These are phyloP conservation scores for Gnomoniopsis smithogilvyi DNA, from an alignment of 2,329 filamentous ascomycete genomes.

Conservation along the genomic window DNA sequence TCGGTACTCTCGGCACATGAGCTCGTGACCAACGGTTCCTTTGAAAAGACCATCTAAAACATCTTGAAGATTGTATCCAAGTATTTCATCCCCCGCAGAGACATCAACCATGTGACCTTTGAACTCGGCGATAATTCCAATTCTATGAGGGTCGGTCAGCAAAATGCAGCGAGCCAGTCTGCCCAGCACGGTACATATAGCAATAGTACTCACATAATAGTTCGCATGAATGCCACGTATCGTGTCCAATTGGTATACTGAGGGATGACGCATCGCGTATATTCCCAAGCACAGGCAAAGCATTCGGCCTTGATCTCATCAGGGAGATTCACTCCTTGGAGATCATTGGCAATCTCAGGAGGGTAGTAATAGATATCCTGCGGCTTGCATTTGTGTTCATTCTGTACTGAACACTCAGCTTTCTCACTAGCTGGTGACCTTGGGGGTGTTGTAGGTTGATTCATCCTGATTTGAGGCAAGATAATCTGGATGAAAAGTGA, in stretches of 20 bases:
- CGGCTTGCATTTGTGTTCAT: too few species aligned
- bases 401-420: too few species aligned
- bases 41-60: constrained; percentile 19
- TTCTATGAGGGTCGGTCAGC: too few species aligned
- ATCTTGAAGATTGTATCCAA: constrained; percentile 20
- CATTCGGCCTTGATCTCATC: constrained; percentile 18
- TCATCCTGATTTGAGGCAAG: too few species aligned
- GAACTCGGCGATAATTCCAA: constrained; percentile 24
- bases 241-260: constrained; percentile 23
- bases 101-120: constrained; percentile 19
- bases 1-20: constrained; percentile 22
- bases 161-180: too few species aligned
- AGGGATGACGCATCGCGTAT: constrained; percentile 24
- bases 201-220: constrained; percentile 11
- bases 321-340: constrained; percentile 3
- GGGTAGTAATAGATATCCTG: constrained; percentile 15
- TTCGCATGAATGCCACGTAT: constrained; percentile 23
- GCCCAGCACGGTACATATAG: too few species aligned
- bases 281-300: constrained; percentile 24
- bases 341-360: constrained; percentile 14
- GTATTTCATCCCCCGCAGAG: constrained; percentile 6
- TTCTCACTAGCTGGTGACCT: too few species aligned
- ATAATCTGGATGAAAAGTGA: too few species aligned
- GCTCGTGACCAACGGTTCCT: constrained; percentile 12
- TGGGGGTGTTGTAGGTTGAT: too few species aligned